Conservation (phyloP, 228 moss, liverwort and hornwort species). For the Sphagnum fallax region DNA sequence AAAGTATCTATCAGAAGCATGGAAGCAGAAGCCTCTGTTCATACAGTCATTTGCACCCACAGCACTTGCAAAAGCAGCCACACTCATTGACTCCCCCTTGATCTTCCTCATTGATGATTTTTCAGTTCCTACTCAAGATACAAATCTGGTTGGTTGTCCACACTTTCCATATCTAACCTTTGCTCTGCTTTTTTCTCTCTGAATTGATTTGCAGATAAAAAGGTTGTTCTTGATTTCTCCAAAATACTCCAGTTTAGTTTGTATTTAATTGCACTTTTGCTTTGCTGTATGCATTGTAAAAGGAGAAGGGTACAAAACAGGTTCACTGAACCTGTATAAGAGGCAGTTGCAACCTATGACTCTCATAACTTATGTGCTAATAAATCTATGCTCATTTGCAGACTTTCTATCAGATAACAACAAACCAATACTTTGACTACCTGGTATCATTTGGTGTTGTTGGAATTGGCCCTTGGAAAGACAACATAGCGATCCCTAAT, state of each 20-base stretch:
- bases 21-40: conserved; percentile 59
- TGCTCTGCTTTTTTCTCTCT: neutral
- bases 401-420: conserved; percentile 63
- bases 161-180: neutral
- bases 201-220: neutral
- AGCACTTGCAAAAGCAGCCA: conserved; percentile 52
- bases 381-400: conserved; percentile 9
- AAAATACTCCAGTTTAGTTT: neutral
- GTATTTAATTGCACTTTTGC: neutral
- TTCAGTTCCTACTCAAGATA: conserved; percentile 62
- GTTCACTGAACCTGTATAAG: neutral
- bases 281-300: neutral
- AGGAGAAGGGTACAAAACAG: neutral
- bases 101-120: conserved; percentile 73
- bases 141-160: conserved; percentile 45
- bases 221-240: neutral
- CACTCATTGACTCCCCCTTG: conserved; percentile 53
- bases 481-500: conserved; percentile 49
- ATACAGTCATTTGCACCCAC: conserved; percentile 93
- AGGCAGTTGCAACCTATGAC: neutral
- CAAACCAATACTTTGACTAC: conserved; percentile 64
- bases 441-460: conserved; percentile 54
- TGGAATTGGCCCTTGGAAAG: conserved; percentile 92
- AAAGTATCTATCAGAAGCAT: conserved; percentile 55
- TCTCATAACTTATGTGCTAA: neutral